Conservation (phyloP, 345 rosid species). For the Stellera chamaejasme region DNA sequence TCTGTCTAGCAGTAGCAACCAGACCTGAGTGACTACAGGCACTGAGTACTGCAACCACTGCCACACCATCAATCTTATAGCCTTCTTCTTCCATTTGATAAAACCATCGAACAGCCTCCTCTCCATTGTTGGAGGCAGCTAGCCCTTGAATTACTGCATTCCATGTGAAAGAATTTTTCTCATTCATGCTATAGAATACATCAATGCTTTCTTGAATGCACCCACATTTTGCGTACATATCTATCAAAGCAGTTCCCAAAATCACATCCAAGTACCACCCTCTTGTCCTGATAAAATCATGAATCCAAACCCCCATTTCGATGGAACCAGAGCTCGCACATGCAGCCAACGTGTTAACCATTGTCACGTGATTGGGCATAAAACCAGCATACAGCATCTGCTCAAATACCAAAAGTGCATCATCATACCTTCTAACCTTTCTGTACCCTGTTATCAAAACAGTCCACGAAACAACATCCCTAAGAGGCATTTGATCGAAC, state of each 20-base stretch:
- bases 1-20: conserved; percentile 26
- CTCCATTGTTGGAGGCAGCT: conserved; percentile 35
- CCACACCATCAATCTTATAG: conserved; percentile 29
- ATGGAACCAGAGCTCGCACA: conserved; percentile 33
- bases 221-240: conserved; percentile 47
- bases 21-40: conserved; percentile 53
- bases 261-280: conserved; percentile 51
- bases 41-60: conserved; percentile 36
- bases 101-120: conserved; percentile 40
- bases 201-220: conserved; percentile 33
- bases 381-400: conserved; percentile 36
- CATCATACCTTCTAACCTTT: conserved; percentile 21
- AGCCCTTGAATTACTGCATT: conserved; percentile 44
- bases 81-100: conserved; percentile 38
- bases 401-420: conserved; percentile 46
- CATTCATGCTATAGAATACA: conserved; percentile 36
- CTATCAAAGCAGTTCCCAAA: conserved; percentile 45
- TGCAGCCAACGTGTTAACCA: conserved; percentile 48
- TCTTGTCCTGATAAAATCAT: conserved; percentile 31
- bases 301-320: conserved; percentile 54
- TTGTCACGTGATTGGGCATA: conserved; percentile 46
- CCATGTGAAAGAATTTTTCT: conserved; percentile 40
- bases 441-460: conserved; percentile 36
- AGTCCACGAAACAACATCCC: conserved; percentile 56
- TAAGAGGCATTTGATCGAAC: conserved; percentile 45